These are phyloP conservation scores for Hymenoscyphus albidus DNA, from an alignment of 2,329 filamentous ascomycete species.

Conservation along the genomic window DNA sequence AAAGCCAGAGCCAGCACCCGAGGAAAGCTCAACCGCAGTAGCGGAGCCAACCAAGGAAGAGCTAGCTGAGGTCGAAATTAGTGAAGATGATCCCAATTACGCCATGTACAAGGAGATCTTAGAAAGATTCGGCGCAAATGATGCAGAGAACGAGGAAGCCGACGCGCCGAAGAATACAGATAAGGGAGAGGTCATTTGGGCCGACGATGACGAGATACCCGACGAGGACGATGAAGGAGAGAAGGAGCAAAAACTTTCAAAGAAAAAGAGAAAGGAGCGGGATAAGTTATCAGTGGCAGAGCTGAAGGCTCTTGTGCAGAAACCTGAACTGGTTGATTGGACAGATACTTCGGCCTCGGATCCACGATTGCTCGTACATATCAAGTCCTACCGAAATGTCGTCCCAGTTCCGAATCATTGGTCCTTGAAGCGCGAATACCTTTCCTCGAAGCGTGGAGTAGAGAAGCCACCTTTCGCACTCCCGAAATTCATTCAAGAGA, in stretches of 20 bases:
- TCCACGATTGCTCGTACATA: conserved; percentile 82
- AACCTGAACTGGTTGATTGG: conserved; percentile 96
- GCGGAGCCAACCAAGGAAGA: conserved; percentile 31
- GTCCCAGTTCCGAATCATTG: conserved; percentile 93
- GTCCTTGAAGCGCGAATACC: conserved; percentile 93
- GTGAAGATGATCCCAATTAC: conserved; percentile 72
- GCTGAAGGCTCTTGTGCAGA: conserved; percentile 84
- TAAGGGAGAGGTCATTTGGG: conserved; percentile 80
- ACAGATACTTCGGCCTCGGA: conserved; percentile 90
- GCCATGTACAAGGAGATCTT: conserved; percentile 82
- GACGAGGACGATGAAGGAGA: conserved; percentile 73
- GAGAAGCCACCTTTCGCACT: conserved; percentile 92
- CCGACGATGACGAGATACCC: conserved; percentile 81
- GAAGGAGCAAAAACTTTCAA: conserved; percentile 70
- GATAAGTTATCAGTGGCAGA: conserved; percentile 93
- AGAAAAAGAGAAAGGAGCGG: conserved; percentile 89
- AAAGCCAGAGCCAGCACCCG: conserved; percentile 27
- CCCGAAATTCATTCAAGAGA: conserved; percentile 95
- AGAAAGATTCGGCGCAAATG: conserved; percentile 66
- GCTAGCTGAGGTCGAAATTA: conserved; percentile 46
- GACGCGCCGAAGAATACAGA: conserved; percentile 66
- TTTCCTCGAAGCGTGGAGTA: conserved; percentile 94
- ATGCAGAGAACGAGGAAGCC: conserved; percentile 57
- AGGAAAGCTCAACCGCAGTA: conserved; percentile 1
- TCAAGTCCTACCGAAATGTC: conserved; percentile 92